Evolutionary conservation across 2,329 filamentous ascomycete genomes (phyloP).

Genomic region (Neonectria faginata): DNA sequence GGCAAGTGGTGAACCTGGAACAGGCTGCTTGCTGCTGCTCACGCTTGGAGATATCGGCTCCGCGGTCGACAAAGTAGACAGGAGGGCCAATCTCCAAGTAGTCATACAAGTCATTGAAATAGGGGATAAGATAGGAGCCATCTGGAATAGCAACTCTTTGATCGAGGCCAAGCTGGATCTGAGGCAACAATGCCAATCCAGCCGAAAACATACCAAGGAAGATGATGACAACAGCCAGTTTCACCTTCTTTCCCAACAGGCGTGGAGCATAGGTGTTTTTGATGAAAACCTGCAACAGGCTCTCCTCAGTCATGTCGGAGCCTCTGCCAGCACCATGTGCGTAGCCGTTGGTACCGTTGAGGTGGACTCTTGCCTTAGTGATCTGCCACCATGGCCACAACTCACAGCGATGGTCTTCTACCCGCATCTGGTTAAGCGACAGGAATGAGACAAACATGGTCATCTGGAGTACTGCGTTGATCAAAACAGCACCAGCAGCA

Average conservation of each 20-base stretch:
- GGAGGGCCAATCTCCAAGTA: constrained; percentile 94
- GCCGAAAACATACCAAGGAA: constrained; percentile 92
- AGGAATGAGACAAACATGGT: constrained; percentile 97
- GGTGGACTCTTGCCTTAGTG: constrained; percentile 76
- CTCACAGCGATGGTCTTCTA: constrained; percentile 89
- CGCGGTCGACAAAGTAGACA: constrained; percentile 92
- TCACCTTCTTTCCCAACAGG: constrained; percentile 83
- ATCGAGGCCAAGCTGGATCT: constrained; percentile 88
- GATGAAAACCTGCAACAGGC: constrained; percentile 86
- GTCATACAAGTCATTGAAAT: constrained; percentile 94
- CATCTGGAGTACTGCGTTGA: constrained; percentile 96
- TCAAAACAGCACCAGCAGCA: constrained; percentile 93
- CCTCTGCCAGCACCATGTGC: constrained; percentile 65
- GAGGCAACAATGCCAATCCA: constrained; percentile 84
- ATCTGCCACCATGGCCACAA: constrained; percentile 92
- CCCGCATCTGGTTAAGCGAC: constrained; percentile 88
- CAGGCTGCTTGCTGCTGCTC: constrained; percentile 86
- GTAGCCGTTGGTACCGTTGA: constrained; percentile 69
- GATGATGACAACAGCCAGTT: constrained; percentile 78
- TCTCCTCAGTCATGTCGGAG: constrained; percentile 85
- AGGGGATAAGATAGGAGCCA: constrained; percentile 93
- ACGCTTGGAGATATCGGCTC: constrained; percentile 82
- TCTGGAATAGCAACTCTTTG: constrained; percentile 94
- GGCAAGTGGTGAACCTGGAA: constrained; percentile 89
- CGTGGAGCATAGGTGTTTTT: constrained; percentile 88